Evolutionary conservation across 2,329 filamentous ascomycete species (phyloP).

Genomic region (Grosmannia penicillata): DNA sequence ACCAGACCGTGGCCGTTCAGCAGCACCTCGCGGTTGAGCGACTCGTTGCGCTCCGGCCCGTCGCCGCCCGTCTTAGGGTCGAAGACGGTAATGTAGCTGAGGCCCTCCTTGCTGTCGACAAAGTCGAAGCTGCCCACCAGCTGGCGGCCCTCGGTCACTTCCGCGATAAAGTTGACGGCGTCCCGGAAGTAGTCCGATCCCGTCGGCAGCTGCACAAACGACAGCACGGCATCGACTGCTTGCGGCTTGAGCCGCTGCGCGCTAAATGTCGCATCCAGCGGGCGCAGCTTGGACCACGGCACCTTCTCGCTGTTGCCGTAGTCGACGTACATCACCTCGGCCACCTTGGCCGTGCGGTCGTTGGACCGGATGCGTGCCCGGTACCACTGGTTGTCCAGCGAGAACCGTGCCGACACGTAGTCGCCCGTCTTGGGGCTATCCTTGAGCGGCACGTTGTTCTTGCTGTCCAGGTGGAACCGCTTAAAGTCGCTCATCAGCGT

Average conservation of each 20-base stretch:
- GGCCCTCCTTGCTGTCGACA: constrained; percentile 61
- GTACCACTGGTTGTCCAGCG: constrained; percentile 85
- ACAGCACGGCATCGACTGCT: constrained; percentile 73
- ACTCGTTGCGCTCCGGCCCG: constrained; percentile 49
- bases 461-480: constrained; percentile 73
- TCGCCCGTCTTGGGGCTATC: constrained; percentile 81
- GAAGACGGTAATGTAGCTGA: constrained; percentile 76
- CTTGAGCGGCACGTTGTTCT: constrained; percentile 60
- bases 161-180: constrained; percentile 58
- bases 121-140: constrained; percentile 87
- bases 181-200: constrained; percentile 73
- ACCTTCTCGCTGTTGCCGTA: constrained; percentile 90
- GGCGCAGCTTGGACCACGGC: constrained; percentile 68
- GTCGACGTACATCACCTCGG: constrained; percentile 88
- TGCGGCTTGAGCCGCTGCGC: constrained; percentile 72
- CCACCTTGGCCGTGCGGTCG: constrained; percentile 75
- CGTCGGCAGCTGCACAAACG: constrained; percentile 71
- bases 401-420: constrained; percentile 81
- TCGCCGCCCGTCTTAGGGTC: constrained; percentile 52
- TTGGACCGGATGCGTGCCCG: constrained; percentile 81
- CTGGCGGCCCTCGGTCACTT: constrained; percentile 58
- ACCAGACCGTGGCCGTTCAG: constrained; percentile 80
- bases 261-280: constrained; percentile 67
- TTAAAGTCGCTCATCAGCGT: constrained; percentile 84
- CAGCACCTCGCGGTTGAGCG: constrained; percentile 79